A percentile compares a stretch with the other conserved stretches of the same genome.
Conservation (phyloP, 108 stramenopile species). For the Skeletonema marinoi region DNA sequence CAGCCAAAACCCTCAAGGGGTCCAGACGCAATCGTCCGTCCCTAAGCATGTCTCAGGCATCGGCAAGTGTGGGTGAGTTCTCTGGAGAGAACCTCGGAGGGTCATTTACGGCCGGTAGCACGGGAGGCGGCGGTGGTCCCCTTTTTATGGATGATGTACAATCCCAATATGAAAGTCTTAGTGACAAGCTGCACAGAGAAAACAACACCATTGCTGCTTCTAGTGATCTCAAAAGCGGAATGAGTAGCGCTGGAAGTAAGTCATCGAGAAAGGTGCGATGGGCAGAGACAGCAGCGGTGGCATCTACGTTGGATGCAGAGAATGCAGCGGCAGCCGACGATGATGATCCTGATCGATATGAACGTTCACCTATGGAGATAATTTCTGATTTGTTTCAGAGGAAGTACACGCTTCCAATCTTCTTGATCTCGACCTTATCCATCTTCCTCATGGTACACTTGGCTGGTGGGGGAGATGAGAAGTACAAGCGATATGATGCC, state of each 20-base stretch:
- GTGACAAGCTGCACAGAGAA: constrained; percentile 26
- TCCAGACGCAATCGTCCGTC: constrained; percentile 44
- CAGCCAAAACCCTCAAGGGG: constrained; percentile 30
- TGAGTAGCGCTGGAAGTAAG: background rate
- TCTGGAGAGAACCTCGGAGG: background rate
- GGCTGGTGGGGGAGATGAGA: constrained; percentile 14
- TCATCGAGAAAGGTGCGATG: constrained; percentile 33
- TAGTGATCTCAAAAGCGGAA: background rate
- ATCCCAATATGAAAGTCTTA: constrained; percentile 31
- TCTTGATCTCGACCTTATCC: constrained; percentile 14
- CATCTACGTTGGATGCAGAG: constrained; percentile 40
- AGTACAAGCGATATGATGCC: background rate
- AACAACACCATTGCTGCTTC: background rate
- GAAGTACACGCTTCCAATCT: constrained; percentile 36
- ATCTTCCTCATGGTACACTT: constrained; percentile 48
- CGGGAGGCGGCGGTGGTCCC: background rate
- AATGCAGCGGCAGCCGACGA: constrained; percentile 23
- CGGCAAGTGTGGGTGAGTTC: background rate
- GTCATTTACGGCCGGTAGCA: background rate
- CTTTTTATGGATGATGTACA: constrained; percentile 23
- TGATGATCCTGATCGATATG: background rate
- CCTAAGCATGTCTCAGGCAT: constrained; percentile 23
- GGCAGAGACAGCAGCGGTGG: constrained; percentile 31
- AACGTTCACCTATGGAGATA: constrained; percentile 21
- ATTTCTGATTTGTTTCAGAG: constrained; percentile 31